These are phyloP conservation scores for Ophiocordyceps camponoti-floridani DNA, from an alignment of 2,329 filamentous ascomycete species.

Conservation along the genomic window DNA sequence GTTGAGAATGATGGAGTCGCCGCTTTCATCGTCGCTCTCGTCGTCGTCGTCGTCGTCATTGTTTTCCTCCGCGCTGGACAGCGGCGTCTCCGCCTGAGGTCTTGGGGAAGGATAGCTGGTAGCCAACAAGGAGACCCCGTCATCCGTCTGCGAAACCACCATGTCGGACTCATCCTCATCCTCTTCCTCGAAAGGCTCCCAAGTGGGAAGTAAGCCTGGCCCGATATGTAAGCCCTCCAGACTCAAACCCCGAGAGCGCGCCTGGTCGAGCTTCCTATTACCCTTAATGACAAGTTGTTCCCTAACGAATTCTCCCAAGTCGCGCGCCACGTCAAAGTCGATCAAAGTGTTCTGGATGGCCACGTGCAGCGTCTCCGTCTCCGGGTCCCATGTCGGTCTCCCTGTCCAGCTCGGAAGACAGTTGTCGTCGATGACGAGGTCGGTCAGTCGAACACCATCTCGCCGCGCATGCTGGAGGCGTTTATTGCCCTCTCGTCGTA, in stretches of 20 bases:
- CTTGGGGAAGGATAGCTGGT: neutral
- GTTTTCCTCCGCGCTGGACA: neutral
- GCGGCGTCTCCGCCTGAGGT: neutral
- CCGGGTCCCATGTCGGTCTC: constrained; percentile 8
- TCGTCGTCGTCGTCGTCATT: constrained; percentile 2
- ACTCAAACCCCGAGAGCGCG: constrained; percentile 6
- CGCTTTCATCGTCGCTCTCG: constrained; percentile 1
- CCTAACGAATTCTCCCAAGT: constrained; percentile 6
- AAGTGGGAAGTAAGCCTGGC: constrained; percentile 11
- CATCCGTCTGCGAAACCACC: neutral
- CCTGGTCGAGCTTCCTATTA: constrained; percentile 9
- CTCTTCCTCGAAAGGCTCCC: constrained; percentile 3
- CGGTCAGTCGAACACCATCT: constrained; percentile 3
- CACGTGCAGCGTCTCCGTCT: constrained; percentile 7
- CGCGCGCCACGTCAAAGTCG: constrained; percentile 4
- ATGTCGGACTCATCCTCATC: neutral
- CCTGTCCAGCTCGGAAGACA: constrained; percentile 13
- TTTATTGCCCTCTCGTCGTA: constrained; percentile 7
- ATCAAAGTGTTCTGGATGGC: constrained; percentile 9
- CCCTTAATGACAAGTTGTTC: constrained; percentile 9
- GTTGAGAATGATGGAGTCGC: constrained; percentile 3
- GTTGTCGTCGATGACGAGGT: constrained; percentile 10
- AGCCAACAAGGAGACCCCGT: neutral
- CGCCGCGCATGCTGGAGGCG: constrained; percentile 8
- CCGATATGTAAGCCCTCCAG: constrained; percentile 9